A percentile compares a stretch with the other conserved stretches of the same genome.
Conservation (phyloP, 495 filamentous ascomycete species). For the Neurospora sp. region DNA sequence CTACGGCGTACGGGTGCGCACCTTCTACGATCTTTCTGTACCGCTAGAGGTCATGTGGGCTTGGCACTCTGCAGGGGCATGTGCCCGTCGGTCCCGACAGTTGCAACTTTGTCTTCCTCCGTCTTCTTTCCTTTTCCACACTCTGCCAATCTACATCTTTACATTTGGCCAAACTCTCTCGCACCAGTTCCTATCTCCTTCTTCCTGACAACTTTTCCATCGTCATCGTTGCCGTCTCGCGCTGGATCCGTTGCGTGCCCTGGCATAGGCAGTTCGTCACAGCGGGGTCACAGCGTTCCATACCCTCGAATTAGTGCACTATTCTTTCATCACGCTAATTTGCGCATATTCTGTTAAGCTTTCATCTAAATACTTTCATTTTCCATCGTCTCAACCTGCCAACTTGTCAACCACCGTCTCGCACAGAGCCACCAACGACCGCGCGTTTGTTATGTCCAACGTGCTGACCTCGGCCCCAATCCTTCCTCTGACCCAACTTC, state of each 20-base stretch:
- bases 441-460: not conserved
- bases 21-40: not conserved
- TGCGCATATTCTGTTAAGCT: not conserved
- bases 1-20: not conserved
- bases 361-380: not conserved
- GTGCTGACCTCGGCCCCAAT: not conserved
- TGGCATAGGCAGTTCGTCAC: not conserved
- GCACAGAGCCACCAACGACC: slow-evolving; percentile 5
- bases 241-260: too few relatives aligned
- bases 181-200: too few relatives aligned
- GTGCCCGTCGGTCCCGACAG: not conserved
- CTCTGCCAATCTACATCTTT: too few relatives aligned
- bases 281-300: not conserved
- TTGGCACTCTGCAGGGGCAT: not conserved
- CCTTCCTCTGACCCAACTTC: not conserved
- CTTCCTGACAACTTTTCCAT: too few relatives aligned
- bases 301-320: not conserved
- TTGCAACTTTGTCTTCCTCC: too few relatives aligned
- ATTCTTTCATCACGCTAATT: not conserved
- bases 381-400: not conserved
- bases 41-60: not conserved
- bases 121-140: not conserved
- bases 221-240: too few relatives aligned
- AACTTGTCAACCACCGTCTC: slow-evolving; percentile 6
- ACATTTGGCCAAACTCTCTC: too few relatives aligned